A percentile compares a stretch with the other conserved stretches of the same genome.
These are phyloP conservation scores for Alternaria novae-zelandiae DNA, from an alignment of 2,329 filamentous ascomycete genomes.

Conservation along the genomic window DNA sequence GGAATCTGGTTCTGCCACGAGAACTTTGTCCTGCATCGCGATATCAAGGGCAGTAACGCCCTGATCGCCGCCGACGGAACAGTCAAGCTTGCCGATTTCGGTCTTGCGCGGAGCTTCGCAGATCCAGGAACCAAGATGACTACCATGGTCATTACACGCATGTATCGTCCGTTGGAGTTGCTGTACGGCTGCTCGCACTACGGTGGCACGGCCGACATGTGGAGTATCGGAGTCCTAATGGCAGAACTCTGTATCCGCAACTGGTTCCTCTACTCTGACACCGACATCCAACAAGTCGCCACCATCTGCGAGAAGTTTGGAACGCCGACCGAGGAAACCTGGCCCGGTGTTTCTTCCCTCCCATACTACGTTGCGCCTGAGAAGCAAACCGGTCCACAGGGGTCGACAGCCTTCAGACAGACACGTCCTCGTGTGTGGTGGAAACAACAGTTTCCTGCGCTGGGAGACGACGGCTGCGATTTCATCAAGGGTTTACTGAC, in stretches of 20 bases:
- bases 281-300: constrained; percentile 83
- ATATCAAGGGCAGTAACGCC: constrained; percentile 99
- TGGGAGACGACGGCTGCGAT: constrained; percentile 84
- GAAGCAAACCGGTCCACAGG: constrained; percentile 37
- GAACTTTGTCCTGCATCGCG: constrained; percentile 90
- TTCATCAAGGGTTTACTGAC: constrained; percentile 83
- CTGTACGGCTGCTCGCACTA: constrained; percentile 91
- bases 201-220: constrained; percentile 88
- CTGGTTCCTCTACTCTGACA: constrained; percentile 83
- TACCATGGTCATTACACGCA: constrained; percentile 91
- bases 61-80: constrained; percentile 91
- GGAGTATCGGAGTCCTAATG: constrained; percentile 92
- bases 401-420: constrained; percentile 52
- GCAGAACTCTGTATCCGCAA: constrained; percentile 85
- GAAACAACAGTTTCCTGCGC: constrained; percentile 76
- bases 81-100: constrained; percentile 97
- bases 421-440: constrained; percentile 76
- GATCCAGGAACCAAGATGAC: constrained; percentile 92
- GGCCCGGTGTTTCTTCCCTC: constrained; percentile 86
- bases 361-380: constrained; percentile 79
- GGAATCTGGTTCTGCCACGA: constrained; percentile 97
- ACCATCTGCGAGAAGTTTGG: constrained; percentile 86
- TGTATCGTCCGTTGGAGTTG: constrained; percentile 94
- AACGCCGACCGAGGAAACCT: constrained; percentile 90
- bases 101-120: constrained; percentile 85